Evolutionary conservation across 352 stramenopile species (phyloP).

Genomic region (Phytophthora tentaculata): DNA sequence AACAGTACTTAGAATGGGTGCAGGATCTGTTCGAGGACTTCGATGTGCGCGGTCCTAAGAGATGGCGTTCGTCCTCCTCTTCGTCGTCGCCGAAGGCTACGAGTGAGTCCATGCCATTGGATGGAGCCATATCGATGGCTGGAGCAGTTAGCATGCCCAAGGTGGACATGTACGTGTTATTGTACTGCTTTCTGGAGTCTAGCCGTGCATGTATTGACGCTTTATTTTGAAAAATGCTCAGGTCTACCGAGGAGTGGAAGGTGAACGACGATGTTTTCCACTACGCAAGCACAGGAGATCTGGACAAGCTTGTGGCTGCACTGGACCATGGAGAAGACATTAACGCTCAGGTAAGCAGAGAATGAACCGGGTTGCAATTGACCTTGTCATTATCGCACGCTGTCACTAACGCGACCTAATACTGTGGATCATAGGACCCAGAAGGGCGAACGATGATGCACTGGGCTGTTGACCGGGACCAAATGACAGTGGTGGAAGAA

Average conservation of each 20-base stretch:
- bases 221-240: slow-evolving; percentile 19
- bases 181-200: neutral
- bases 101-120: slow-evolving; percentile 41
- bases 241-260: slow-evolving; percentile 81
- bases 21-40: slow-evolving; percentile 78
- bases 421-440: slow-evolving; percentile 49
- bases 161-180: slow-evolving; percentile 64
- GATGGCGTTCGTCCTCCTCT: slow-evolving; percentile 25
- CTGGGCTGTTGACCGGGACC: slow-evolving; percentile 78
- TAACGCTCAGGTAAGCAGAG: slow-evolving; percentile 42
- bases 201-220: slow-evolving; percentile 1
- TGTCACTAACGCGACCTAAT: slow-evolving; percentile 3
- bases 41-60: slow-evolving; percentile 47
- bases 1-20: slow-evolving; percentile 75
- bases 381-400: slow-evolving; percentile 1
- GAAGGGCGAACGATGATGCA: slow-evolving; percentile 85
- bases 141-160: slow-evolving; percentile 67
- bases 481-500: slow-evolving; percentile 55
- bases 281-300: slow-evolving; percentile 69
- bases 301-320: slow-evolving; percentile 55
- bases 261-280: slow-evolving; percentile 76
- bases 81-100: slow-evolving; percentile 30
- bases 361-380: neutral
- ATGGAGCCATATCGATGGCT: slow-evolving; percentile 54
- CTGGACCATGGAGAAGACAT: slow-evolving; percentile 53